Percentiles rank a stretch among this genome's conserved stretches.
Evolutionary conservation across 2,329 filamentous ascomycete genomes (phyloP).

Genomic region (Botryotinia narcissicola): DNA sequence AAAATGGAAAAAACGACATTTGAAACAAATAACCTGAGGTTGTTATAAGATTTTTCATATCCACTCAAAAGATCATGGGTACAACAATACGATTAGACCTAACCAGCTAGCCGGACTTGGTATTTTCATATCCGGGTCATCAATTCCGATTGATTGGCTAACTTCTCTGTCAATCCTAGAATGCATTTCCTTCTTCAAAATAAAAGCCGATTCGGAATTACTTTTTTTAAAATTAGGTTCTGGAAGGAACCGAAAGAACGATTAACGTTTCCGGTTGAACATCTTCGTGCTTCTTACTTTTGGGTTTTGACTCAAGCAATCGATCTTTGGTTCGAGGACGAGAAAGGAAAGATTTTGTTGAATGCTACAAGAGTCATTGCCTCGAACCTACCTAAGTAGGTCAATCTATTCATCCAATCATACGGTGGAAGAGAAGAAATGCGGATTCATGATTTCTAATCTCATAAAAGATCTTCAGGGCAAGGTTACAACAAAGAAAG

Average conservation of each 20-base stretch:
- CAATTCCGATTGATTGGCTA: background rate
- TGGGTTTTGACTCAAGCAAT: background rate
- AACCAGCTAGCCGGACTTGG: background rate
- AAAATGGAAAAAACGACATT: background rate
- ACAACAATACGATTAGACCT: background rate
- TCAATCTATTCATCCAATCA: background rate
- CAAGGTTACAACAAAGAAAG: background rate
- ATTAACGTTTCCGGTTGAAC: background rate
- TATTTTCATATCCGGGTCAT: background rate
- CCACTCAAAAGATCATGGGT: background rate
- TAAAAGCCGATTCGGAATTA: slow-evolving; percentile 8
- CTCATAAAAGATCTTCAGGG: background rate
- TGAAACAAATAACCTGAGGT: background rate
- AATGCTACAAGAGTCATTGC: background rate
- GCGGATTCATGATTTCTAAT: background rate
- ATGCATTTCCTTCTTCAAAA: background rate
- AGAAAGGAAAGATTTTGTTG: background rate
- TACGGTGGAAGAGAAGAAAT: background rate
- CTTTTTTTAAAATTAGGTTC: background rate
- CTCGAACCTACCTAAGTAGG: background rate
- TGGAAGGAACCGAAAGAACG: background rate
- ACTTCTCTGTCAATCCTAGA: background rate
- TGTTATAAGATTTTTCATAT: slow-evolving; percentile 8
- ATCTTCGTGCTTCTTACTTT: background rate
- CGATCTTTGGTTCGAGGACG: background rate